Conservation (phyloP, 1,284 basidiomycete species). For the Papiliotrema fonsecae region DNA sequence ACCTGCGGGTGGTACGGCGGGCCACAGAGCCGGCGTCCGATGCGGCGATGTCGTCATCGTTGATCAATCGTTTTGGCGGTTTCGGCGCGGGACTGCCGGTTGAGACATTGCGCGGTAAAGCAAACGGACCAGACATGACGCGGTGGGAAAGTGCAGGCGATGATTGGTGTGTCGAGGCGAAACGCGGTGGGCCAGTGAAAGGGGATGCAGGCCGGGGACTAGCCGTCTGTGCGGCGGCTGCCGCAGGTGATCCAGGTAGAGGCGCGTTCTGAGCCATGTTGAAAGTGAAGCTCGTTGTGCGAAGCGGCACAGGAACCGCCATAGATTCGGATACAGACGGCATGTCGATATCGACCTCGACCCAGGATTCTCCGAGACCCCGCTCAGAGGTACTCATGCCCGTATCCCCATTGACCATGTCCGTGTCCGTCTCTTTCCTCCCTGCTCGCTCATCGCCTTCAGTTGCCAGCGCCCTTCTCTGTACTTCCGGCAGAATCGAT, state of each 20-base stretch:
- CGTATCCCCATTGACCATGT: slow-evolving; percentile 12
- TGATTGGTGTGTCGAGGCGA: slow-evolving; percentile 19
- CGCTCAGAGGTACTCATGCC: slow-evolving; percentile 12
- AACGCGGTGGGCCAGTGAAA: slow-evolving; percentile 41
- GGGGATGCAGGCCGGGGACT: slow-evolving; percentile 17
- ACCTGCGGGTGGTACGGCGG: too few species aligned
- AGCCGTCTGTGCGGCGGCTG: background rate
- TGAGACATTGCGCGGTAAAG: slow-evolving; percentile 14
- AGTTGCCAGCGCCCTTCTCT: slow-evolving; percentile 47
- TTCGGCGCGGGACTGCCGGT: slow-evolving; percentile 12
- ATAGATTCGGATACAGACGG: too few species aligned
- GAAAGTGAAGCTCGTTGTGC: slow-evolving; percentile 26
- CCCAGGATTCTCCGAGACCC: slow-evolving; percentile 1
- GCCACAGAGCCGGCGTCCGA: too few species aligned
- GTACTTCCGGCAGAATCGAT: slow-evolving; percentile 57
- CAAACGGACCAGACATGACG: slow-evolving; percentile 29
- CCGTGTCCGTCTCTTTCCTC: slow-evolving; percentile 6
- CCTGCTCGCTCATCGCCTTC: slow-evolving; percentile 17
- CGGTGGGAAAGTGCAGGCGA: slow-evolving; percentile 6
- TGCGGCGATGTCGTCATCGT: slow-evolving; percentile 37
- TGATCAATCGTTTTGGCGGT: slow-evolving; percentile 22
- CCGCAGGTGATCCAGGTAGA: slow-evolving; percentile 4
- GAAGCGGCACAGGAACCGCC: slow-evolving; percentile 23
- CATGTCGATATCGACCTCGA: too few species aligned
- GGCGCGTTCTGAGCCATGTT: slow-evolving; percentile 4